Evolutionary conservation across 108 stramenopile species (phyloP).

Genomic region (Nannochloropsis oceanica): DNA sequence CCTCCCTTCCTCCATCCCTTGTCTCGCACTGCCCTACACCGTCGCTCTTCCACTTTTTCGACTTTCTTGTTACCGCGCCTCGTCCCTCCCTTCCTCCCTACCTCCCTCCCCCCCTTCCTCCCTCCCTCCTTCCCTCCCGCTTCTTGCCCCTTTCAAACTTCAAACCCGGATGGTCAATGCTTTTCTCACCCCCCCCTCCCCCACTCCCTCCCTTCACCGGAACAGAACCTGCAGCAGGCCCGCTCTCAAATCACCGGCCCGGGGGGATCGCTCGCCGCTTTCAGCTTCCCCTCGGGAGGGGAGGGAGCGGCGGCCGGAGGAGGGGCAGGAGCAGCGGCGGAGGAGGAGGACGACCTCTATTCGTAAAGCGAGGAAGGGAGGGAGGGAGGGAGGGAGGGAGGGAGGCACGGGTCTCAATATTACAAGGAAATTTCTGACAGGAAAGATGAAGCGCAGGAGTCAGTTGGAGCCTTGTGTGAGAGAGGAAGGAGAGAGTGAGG

Average conservation of each 20-base stretch:
- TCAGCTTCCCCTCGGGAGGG: conserved; percentile 17
- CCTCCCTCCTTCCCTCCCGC: neutral
- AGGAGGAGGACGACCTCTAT: conserved; percentile 35
- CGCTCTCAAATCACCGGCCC: conserved; percentile 30
- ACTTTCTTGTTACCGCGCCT: neutral
- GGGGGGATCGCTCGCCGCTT: conserved; percentile 24
- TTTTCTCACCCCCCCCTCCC: neutral
- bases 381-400: too few species aligned
- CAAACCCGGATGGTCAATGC: neutral
- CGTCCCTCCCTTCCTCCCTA: neutral
- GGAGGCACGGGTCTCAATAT: too few species aligned
- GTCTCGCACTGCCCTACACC: neutral
- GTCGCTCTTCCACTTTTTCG: too few species aligned
- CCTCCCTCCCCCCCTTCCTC: neutral
- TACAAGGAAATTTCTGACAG: neutral
- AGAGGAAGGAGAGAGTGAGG: neutral
- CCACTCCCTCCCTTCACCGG: neutral
- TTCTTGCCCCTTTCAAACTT: neutral
- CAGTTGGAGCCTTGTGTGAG: neutral
- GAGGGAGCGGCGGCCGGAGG: neutral
- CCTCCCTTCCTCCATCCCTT: neutral
- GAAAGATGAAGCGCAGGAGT: neutral
- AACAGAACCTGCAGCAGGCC: conserved; percentile 33
- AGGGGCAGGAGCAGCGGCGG: conserved; percentile 13
- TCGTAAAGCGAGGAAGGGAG: neutral